Conservation (phyloP, 805 yeast genomes). For the Starmerella vitae region DNA sequence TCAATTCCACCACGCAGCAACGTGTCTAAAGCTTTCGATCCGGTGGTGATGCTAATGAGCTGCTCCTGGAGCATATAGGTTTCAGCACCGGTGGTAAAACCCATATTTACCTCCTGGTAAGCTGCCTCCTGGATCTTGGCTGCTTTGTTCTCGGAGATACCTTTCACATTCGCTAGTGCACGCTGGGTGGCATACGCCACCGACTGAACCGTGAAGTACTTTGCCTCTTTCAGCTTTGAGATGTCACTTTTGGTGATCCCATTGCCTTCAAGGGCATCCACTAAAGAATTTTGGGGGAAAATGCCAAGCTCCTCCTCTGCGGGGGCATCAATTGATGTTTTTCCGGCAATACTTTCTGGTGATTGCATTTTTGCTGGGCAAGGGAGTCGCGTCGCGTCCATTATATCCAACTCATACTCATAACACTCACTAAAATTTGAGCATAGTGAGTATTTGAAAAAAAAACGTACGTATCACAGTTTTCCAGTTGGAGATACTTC, state of each 20-base stretch:
- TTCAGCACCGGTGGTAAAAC: slow-evolving; percentile 93
- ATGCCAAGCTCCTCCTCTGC: slow-evolving; percentile 9
- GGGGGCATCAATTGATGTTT: neutral
- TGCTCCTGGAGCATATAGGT: slow-evolving; percentile 82
- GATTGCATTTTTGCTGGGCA: slow-evolving; percentile 11
- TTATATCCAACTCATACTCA: no score
- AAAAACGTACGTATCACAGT: no score
- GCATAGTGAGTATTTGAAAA: no score
- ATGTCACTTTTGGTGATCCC: slow-evolving; percentile 75
- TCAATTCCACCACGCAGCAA: slow-evolving; percentile 93
- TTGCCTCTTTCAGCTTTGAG: slow-evolving; percentile 65
- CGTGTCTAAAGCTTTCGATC: slow-evolving; percentile 86
- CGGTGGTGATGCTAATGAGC: slow-evolving; percentile 85
- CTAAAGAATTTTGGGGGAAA: slow-evolving; percentile 8
- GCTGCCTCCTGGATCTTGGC: slow-evolving; percentile 75
- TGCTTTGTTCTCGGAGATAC: slow-evolving; percentile 91
- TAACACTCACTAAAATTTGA: no score
- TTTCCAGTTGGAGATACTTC: no score
- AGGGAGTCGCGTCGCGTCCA: no score
- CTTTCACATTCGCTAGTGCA: slow-evolving; percentile 61
- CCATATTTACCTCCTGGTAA: slow-evolving; percentile 78
- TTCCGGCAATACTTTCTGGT: slow-evolving; percentile 3
- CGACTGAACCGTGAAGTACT: slow-evolving; percentile 79
- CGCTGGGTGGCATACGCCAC: slow-evolving; percentile 89
- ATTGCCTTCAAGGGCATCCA: slow-evolving; percentile 40